Evolutionary conservation across 257 asterid species (phyloP).

Genomic region (Rehmannia glutinosa): DNA sequence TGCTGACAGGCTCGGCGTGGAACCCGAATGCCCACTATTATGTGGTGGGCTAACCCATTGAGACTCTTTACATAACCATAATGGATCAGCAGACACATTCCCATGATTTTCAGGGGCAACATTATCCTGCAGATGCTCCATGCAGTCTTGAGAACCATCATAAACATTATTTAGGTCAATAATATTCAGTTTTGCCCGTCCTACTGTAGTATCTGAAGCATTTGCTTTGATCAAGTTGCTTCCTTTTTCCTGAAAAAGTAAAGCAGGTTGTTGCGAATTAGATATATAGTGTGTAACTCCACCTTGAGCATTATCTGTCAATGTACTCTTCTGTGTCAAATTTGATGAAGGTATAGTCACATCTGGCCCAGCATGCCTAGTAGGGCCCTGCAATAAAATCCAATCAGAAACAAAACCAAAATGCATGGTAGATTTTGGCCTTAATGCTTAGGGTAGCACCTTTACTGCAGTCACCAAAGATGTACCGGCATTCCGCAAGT

Average conservation of each 20-base stretch:
- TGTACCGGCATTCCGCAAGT: slow-evolving; percentile 26
- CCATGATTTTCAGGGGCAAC: slow-evolving; percentile 33
- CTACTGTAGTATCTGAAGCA: slow-evolving; percentile 26
- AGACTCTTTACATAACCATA: slow-evolving; percentile 48
- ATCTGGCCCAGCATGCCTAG: slow-evolving; percentile 15
- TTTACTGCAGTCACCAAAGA: slow-evolving; percentile 23
- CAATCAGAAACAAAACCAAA: slow-evolving; percentile 5
- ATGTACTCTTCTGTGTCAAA: slow-evolving; percentile 13
- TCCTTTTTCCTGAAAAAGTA: slow-evolving; percentile 27
- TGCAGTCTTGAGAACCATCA: slow-evolving; percentile 76
- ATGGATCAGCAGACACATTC: slow-evolving; percentile 39
- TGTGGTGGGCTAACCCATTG: slow-evolving; percentile 57
- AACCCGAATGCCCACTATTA: slow-evolving; percentile 71
- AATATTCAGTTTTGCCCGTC: slow-evolving; percentile 39
- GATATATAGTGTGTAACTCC: slow-evolving; percentile 23
- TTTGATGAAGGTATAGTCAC: slow-evolving; percentile 8
- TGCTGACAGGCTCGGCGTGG: slow-evolving; percentile 63
- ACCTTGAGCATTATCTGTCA: slow-evolving; percentile 27
- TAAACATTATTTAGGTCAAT: slow-evolving; percentile 80
- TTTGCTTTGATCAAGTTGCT: slow-evolving; percentile 33
- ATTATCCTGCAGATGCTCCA: slow-evolving; percentile 37
- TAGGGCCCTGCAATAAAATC: slow-evolving; percentile 26
- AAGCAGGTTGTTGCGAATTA: slow-evolving; percentile 33
- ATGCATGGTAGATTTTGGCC: not conserved
- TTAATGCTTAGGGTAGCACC: slow-evolving; percentile 12